Conservation (phyloP, 73 alveolate species). For the Urostyla sp. region DNA sequence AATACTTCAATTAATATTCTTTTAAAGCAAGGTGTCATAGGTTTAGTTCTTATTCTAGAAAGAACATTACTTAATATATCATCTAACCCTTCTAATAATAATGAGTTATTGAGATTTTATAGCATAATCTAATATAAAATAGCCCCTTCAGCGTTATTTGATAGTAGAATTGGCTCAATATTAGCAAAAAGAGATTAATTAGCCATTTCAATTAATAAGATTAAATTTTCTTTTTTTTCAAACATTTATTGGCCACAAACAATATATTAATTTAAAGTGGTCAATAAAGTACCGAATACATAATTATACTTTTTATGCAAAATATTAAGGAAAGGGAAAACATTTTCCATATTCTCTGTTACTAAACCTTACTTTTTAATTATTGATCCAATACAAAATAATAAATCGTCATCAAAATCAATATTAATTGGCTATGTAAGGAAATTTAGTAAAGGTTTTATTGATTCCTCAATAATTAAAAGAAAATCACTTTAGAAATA, state of each 20-base stretch:
- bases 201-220: constrained; percentile 53
- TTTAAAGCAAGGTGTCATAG: constrained; percentile 23
- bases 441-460: constrained; percentile 46
- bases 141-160: constrained; percentile 25
- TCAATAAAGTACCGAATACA: constrained; percentile 56
- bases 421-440: constrained; percentile 46
- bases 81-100: neutral
- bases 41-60: constrained; percentile 13
- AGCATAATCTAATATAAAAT: constrained; percentile 13
- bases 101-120: neutral
- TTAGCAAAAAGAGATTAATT: constrained; percentile 25
- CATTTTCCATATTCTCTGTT: neutral
- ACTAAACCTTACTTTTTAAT: constrained; percentile 43
- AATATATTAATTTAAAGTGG: constrained; percentile 46
- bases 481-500: constrained; percentile 46
- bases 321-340: constrained; percentile 5
- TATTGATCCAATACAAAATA: constrained; percentile 53
- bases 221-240: constrained; percentile 1
- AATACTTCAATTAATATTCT: constrained; percentile 11
- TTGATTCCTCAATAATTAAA: constrained; percentile 41
- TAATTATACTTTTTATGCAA: constrained; percentile 47
- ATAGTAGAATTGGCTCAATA: constrained; percentile 3
- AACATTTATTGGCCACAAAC: constrained; percentile 53
- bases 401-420: constrained; percentile 76
- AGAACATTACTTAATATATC: constrained; percentile 14